Conservation (phyloP, 2,329 filamentous ascomycete species). For the Blastomyces emzantsi region DNA sequence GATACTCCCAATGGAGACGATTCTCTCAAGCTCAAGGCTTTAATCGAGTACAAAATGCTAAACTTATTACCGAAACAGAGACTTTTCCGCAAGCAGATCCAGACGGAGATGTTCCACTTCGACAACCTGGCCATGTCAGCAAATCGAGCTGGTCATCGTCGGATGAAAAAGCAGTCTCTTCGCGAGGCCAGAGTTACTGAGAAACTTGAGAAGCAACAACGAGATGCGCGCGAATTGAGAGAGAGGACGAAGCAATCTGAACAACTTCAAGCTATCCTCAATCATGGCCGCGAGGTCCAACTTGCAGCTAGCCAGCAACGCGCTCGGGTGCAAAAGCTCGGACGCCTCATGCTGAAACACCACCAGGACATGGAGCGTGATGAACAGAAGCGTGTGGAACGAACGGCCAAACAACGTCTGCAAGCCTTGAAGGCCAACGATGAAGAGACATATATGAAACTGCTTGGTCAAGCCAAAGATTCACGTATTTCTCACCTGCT, state of each 20-base stretch:
- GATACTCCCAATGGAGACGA: constrained; percentile 68
- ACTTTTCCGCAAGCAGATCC: constrained; percentile 73
- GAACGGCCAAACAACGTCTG: constrained; percentile 98
- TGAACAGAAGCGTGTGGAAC: constrained; percentile 96
- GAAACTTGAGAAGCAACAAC: constrained; percentile 98
- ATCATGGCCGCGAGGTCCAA: constrained; percentile 69
- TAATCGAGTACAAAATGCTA: constrained; percentile 93
- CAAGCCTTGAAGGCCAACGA: constrained; percentile 98
- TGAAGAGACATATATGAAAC: constrained; percentile 95
- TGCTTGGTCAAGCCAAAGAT: constrained; percentile 97
- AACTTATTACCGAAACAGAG: constrained; percentile 82
- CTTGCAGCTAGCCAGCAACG: constrained; percentile 58
- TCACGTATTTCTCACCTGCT: constrained; percentile 97
- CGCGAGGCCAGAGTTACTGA: constrained; percentile 95
- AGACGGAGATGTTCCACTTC: constrained; percentile 86
- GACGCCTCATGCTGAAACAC: constrained; percentile 77
- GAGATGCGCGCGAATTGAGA: constrained; percentile 86
- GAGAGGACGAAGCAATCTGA: constrained; percentile 97
- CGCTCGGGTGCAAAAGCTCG: constrained; percentile 72
- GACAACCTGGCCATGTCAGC: constrained; percentile 97
- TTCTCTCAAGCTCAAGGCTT: constrained; percentile 72
- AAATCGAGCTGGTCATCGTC: constrained; percentile 80
- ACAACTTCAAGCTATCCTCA: constrained; percentile 77
- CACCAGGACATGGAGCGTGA: constrained; percentile 98
- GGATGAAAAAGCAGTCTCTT: constrained; percentile 94